These are phyloP conservation scores for Chloris gayana DNA, from an alignment of 176 grass and related monocot genomes.

Conservation along the genomic window DNA sequence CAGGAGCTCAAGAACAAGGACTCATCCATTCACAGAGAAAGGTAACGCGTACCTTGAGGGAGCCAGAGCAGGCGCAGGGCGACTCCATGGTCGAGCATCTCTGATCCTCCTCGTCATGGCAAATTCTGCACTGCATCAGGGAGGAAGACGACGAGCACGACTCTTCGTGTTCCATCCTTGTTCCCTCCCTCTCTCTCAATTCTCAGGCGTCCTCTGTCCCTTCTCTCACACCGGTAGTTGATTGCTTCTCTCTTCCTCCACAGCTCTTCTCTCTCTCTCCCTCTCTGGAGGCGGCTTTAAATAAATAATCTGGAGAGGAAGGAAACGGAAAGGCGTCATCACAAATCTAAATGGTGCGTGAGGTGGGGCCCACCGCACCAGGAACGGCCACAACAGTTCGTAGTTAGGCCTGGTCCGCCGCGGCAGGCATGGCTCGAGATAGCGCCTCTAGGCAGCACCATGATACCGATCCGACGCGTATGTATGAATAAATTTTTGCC, in stretches of 20 bases:
- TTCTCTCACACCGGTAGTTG: neutral
- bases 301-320: constrained; percentile 3
- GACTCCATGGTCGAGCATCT: constrained; percentile 63
- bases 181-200: neutral
- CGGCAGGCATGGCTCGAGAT: constrained; percentile 1
- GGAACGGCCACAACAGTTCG: constrained; percentile 24
- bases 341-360: neutral
- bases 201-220: neutral
- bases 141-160: constrained; percentile 9
- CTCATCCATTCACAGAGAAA: no score
- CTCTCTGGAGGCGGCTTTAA: constrained; percentile 24
- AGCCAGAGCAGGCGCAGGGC: constrained; percentile 80
- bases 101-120: constrained; percentile 77
- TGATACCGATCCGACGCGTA: neutral
- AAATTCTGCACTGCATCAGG: constrained; percentile 72
- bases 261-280: constrained; percentile 11
- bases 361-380: neutral
- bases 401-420: neutral
- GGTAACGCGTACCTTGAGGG: constrained; percentile 54
- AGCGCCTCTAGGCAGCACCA: neutral
- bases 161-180: constrained; percentile 13
- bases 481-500: constrained; percentile 17
- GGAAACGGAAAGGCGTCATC: neutral
- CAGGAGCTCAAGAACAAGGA: neutral
- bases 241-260: neutral